Evolutionary conservation across 257 asterid genomes (phyloP).

Genomic region (Lantana camara): DNA sequence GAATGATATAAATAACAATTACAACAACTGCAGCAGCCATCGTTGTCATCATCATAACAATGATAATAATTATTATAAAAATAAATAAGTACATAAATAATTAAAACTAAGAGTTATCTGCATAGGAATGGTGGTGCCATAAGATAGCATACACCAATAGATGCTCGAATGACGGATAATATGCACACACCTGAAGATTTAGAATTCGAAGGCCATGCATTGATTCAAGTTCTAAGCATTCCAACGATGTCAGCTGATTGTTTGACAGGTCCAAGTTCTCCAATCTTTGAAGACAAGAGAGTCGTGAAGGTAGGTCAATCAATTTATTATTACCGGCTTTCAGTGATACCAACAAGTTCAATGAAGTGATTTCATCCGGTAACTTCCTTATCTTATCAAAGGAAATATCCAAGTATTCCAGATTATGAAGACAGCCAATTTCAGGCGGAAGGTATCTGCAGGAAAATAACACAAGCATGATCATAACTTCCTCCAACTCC

Average conservation of each 20-base stretch:
- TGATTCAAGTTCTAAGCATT: conserved; percentile 62
- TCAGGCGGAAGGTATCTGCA: conserved; percentile 96
- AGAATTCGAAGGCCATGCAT: conserved; percentile 71
- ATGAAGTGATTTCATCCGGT: conserved; percentile 71
- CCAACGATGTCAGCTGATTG: conserved; percentile 77
- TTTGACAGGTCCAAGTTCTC: conserved; percentile 85
- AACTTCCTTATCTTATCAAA: conserved; percentile 90
- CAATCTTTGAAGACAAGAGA: conserved; percentile 68
- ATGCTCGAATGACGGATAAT: no score
- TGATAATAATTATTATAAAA: no score
- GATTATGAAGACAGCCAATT: conserved; percentile 71
- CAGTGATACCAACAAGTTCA: conserved; percentile 62
- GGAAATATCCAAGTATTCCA: conserved; percentile 87
- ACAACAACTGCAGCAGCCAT: no score
- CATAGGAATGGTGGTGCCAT: neutral
- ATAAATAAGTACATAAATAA: no score
- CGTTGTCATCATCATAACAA: neutral
- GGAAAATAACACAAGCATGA: conserved; percentile 25
- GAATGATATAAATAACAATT: neutral
- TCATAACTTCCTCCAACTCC: conserved; percentile 23
- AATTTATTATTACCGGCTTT: conserved; percentile 80
- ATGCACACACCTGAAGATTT: conserved; percentile 69
- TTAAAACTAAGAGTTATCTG: conserved; percentile 5
- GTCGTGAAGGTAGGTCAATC: conserved; percentile 64
- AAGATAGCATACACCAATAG: neutral